phyloP scores from a whole-genome alignment of 2,329 filamentous ascomycete genomes.

The Gnomoniopsis sp. region DNA sequence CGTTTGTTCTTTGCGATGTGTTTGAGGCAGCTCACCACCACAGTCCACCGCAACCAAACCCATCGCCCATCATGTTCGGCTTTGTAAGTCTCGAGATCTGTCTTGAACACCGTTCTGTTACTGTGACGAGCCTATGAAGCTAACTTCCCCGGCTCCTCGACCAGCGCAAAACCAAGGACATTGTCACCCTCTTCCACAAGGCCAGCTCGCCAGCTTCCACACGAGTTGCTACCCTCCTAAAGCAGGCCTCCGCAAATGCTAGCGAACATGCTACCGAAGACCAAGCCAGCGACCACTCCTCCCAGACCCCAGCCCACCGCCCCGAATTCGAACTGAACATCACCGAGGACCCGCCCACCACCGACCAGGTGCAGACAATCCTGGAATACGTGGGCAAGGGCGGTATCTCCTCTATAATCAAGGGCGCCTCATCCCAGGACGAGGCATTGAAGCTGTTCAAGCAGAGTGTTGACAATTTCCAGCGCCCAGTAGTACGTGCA shows the following conservation, averaged over 20 bases:
- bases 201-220: conserved; percentile 69
- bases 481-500: conserved; percentile 69
- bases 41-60: neutral
- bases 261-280: conserved; percentile 67
- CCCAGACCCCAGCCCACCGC: conserved; percentile 51
- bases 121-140: neutral
- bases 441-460: conserved; percentile 80
- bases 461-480: conserved; percentile 64
- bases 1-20: neutral
- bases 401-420: conserved; percentile 61
- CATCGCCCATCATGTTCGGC: conserved; percentile 39
- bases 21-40: neutral
- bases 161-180: conserved; percentile 78
- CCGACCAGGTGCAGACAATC: conserved; percentile 33
- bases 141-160: neutral
- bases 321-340: conserved; percentile 74
- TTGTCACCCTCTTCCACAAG: conserved; percentile 95
- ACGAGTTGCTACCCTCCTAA: conserved; percentile 72
- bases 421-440: conserved; percentile 67
- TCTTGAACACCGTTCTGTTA: neutral
- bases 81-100: conserved; percentile 35
- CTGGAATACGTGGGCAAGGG: conserved; percentile 54
- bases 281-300: conserved; percentile 64
- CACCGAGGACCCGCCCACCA: conserved; percentile 57
- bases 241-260: conserved; percentile 72